phyloP scores from a whole-genome alignment of 768 basidiomycete species.

The Boletus subparvulus region DNA sequence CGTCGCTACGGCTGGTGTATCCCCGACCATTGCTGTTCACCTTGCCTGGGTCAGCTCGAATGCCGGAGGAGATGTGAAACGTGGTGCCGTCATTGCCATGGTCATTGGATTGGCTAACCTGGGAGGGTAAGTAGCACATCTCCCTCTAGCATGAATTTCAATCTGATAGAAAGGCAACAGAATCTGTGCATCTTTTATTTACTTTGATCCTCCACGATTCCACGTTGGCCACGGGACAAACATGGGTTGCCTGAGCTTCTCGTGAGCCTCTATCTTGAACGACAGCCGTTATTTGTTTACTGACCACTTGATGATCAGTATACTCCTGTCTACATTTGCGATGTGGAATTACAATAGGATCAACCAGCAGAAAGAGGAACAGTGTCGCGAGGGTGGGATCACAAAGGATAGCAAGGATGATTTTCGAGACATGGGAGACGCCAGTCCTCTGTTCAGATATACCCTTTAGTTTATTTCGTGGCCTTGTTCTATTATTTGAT shows the following conservation, averaged over 20 bases:
- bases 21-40: slow-evolving; percentile 44
- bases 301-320: slow-evolving; percentile 35
- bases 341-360: slow-evolving; percentile 51
- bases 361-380: slow-evolving; percentile 47
- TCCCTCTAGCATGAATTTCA: background rate
- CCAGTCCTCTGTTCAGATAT: slow-evolving; percentile 58
- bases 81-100: slow-evolving; percentile 50
- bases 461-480: slow-evolving; percentile 10
- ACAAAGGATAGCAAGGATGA: slow-evolving; percentile 38
- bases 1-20: slow-evolving; percentile 52
- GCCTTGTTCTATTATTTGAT: background rate
- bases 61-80: slow-evolving; percentile 54
- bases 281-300: slow-evolving; percentile 18
- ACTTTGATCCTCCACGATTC: slow-evolving; percentile 38
- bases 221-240: slow-evolving; percentile 37
- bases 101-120: slow-evolving; percentile 55
- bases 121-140: slow-evolving; percentile 42
- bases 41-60: slow-evolving; percentile 58
- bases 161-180: slow-evolving; percentile 22
- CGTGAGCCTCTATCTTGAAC: slow-evolving; percentile 17
- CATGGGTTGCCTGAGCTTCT: slow-evolving; percentile 33
- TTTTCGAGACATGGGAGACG: slow-evolving; percentile 50
- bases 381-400: slow-evolving; percentile 45
- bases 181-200: slow-evolving; percentile 42
- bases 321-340: slow-evolving; percentile 38